Conservation (phyloP, 192 early-diverging fungal species). For the Backusella tuberculispora region DNA sequence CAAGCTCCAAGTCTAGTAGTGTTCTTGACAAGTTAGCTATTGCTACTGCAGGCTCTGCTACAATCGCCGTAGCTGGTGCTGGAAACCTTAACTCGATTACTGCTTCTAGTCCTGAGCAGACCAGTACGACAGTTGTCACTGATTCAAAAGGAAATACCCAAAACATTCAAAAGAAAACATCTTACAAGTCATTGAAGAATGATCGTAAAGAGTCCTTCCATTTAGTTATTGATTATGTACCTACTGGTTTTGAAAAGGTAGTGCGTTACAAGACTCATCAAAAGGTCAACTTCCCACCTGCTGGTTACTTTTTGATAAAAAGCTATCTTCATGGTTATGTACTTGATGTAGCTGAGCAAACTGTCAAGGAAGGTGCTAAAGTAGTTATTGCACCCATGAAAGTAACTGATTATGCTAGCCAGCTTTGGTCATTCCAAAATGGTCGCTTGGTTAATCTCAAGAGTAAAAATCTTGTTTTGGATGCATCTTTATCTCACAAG, state of each 20-base stretch:
- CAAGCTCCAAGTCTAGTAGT: neutral
- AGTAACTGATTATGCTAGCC: constrained; percentile 34
- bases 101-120: neutral
- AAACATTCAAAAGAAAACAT: neutral
- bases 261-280: constrained; percentile 28
- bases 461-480: constrained; percentile 25
- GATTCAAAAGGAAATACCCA: neutral
- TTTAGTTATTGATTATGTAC: constrained; percentile 20
- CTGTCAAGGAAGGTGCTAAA: constrained; percentile 1
- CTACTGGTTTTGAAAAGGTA: constrained; percentile 36
- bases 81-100: neutral
- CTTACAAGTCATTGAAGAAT: constrained; percentile 10
- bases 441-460: constrained; percentile 34
- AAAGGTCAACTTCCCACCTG: constrained; percentile 24
- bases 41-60: neutral
- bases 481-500: constrained; percentile 6
- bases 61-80: neutral
- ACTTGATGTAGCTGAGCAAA: constrained; percentile 26
- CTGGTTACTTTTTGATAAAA: constrained; percentile 37
- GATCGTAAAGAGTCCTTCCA: constrained; percentile 18
- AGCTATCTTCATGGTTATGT: constrained; percentile 35
- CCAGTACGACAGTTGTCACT: neutral
- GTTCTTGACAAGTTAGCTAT: constrained; percentile 14
- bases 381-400: constrained; percentile 25
- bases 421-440: constrained; percentile 35